phyloP scores from a whole-genome alignment of 2,329 filamentous ascomycete species.

The Aspergillus pseudonomiae region DNA sequence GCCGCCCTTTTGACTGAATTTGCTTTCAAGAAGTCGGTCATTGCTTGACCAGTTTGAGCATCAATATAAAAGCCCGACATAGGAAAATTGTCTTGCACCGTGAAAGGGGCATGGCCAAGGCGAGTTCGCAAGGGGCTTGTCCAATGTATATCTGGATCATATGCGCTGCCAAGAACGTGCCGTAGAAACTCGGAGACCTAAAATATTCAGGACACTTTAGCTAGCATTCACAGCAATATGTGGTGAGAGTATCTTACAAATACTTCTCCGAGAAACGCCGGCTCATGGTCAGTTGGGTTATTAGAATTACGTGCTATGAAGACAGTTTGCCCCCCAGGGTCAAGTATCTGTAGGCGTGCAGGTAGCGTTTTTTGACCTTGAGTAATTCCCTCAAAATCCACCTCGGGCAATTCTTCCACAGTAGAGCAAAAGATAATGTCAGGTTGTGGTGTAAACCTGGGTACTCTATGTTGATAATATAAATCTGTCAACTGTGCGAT shows the following conservation, averaged over 20 bases:
- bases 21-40: neutral
- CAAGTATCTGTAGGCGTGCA: neutral
- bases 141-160: neutral
- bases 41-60: neutral
- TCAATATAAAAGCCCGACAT: neutral
- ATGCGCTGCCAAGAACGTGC: neutral
- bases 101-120: neutral
- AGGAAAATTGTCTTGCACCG: neutral
- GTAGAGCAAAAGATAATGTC: neutral
- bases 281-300: neutral
- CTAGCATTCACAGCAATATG: neutral
- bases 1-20: neutral
- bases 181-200: neutral
- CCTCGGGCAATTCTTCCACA: neutral
- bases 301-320: neutral
- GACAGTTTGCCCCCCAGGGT: neutral
- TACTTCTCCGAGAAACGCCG: neutral
- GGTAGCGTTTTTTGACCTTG: neutral
- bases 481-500: neutral
- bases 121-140: neutral
- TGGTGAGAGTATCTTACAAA: neutral
- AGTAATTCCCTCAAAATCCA: neutral
- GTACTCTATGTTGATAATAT: neutral
- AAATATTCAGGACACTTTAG: neutral
- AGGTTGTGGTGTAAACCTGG: neutral